Conservation (phyloP, 2,329 filamentous ascomycete genomes). For the Leptographium lundbergii region DNA sequence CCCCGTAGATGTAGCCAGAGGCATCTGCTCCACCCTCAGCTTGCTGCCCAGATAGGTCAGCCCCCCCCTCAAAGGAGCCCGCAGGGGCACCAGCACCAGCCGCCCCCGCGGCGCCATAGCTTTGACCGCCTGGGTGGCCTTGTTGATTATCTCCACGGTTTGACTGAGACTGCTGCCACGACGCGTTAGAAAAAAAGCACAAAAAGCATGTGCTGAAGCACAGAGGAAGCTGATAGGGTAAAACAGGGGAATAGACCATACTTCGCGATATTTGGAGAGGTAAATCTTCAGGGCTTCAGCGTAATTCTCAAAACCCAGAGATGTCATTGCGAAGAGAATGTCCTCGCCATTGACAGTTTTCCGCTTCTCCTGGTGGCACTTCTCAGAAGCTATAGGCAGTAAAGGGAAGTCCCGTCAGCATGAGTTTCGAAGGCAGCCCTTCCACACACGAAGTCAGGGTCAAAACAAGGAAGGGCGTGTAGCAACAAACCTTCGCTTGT, state of each 20-base stretch:
- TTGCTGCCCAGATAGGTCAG: slow-evolving; percentile 30
- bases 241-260: slow-evolving; percentile 35
- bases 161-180: slow-evolving; percentile 55
- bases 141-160: slow-evolving; percentile 49
- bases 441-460: background rate
- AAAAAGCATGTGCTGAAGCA: background rate
- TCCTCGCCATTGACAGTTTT: slow-evolving; percentile 99
- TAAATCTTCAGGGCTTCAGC: slow-evolving; percentile 97
- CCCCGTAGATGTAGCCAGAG: slow-evolving; percentile 37
- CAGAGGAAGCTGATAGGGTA: slow-evolving; percentile 5
- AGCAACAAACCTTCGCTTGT: slow-evolving; percentile 79
- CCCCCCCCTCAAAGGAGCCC: slow-evolving; percentile 26
- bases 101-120: slow-evolving; percentile 31
- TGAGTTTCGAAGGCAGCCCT: background rate
- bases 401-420: background rate
- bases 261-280: slow-evolving; percentile 92
- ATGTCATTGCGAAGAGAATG: slow-evolving; percentile 98
- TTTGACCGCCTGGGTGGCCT: slow-evolving; percentile 38
- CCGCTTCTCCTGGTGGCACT: slow-evolving; percentile 97
- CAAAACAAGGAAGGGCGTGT: background rate
- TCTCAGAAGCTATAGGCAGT: slow-evolving; percentile 68
- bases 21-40: slow-evolving; percentile 29
- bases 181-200: background rate
- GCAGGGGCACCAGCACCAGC: slow-evolving; percentile 19
- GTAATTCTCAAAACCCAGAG: slow-evolving; percentile 97